Conservation (phyloP, 192 early-diverging fungal species). For the Thamnidium elegans region DNA sequence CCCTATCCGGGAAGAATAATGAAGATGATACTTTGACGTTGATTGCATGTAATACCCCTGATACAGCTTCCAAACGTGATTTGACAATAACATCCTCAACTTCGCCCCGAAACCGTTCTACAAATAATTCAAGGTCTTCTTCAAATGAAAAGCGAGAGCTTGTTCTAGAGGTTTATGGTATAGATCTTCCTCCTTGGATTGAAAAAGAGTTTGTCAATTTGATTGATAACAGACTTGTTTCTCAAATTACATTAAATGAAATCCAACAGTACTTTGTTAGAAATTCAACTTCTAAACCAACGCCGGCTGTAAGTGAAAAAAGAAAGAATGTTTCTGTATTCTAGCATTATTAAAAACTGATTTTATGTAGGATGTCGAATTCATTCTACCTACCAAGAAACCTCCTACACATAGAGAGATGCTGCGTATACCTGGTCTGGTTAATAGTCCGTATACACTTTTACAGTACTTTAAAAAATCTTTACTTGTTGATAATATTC, state of each 20-base stretch:
- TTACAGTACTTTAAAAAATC: constrained; percentile 64
- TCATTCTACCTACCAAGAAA: constrained; percentile 62
- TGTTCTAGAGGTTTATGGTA: constrained; percentile 68
- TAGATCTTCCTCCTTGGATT: constrained; percentile 46
- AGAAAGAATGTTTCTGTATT: background rate
- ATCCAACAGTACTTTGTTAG: constrained; percentile 62
- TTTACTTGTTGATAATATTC: constrained; percentile 27
- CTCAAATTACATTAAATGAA: constrained; percentile 56
- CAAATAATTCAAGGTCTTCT: constrained; percentile 1
- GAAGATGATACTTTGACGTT: background rate
- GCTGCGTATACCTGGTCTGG: constrained; percentile 48
- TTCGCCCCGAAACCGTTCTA: background rate
- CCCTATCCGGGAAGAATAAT: background rate
- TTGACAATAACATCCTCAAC: background rate
- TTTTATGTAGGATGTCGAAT: constrained; percentile 64
- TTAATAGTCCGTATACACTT: constrained; percentile 59
- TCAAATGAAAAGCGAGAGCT: constrained; percentile 45
- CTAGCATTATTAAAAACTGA: background rate
- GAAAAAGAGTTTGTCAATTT: constrained; percentile 57
- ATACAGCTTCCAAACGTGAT: constrained; percentile 1
- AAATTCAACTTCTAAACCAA: constrained; percentile 62
- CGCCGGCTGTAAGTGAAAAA: constrained; percentile 47
- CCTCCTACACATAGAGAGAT: constrained; percentile 35
- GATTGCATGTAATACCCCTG: background rate
- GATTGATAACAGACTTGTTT: constrained; percentile 62